Percentiles rank a stretch among this genome's conserved stretches.
phyloP scores from a whole-genome alignment of 768 basidiomycete species.

The Suillus subaureus region DNA sequence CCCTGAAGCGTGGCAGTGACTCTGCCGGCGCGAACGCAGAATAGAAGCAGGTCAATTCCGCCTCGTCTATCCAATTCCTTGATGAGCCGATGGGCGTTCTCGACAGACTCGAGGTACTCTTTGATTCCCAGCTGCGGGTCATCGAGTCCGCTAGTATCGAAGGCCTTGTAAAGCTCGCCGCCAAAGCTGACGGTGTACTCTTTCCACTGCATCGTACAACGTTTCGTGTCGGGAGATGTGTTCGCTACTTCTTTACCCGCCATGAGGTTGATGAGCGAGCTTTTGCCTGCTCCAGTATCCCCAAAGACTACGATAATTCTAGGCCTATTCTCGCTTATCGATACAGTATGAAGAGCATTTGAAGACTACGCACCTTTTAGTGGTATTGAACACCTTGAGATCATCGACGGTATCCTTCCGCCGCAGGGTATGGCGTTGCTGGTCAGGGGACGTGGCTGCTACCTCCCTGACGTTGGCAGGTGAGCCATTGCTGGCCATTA shows the following conservation, averaged over 20 bases:
- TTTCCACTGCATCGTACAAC: not conserved
- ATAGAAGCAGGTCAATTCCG: constrained; percentile 21
- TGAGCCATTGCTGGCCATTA: constrained; percentile 39
- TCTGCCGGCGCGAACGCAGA: constrained; percentile 17
- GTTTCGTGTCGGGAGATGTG: not conserved
- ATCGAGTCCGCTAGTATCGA: constrained; percentile 23
- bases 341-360: not conserved
- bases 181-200: not conserved
- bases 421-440: constrained; percentile 38
- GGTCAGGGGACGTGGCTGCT: constrained; percentile 34
- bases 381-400: constrained; percentile 35
- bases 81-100: constrained; percentile 3
- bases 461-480: constrained; percentile 42
- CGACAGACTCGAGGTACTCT: constrained; percentile 1
- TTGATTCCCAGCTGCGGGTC: constrained; percentile 5
- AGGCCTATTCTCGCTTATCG: not conserved
- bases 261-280: constrained; percentile 39
- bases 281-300: constrained; percentile 26
- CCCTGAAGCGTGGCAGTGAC: constrained; percentile 8
- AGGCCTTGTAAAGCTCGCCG: constrained; percentile 13
- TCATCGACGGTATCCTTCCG: constrained; percentile 24
- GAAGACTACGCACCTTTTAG: not conserved
- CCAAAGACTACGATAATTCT: constrained; percentile 12
- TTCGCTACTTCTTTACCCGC: constrained; percentile 2
- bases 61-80: not conserved